A percentile compares a stretch with the other conserved stretches of the same genome.
These are phyloP conservation scores for Cladochytrium tenue DNA, from an alignment of 371 early-diverging fungal genomes.

Conservation along the genomic window DNA sequence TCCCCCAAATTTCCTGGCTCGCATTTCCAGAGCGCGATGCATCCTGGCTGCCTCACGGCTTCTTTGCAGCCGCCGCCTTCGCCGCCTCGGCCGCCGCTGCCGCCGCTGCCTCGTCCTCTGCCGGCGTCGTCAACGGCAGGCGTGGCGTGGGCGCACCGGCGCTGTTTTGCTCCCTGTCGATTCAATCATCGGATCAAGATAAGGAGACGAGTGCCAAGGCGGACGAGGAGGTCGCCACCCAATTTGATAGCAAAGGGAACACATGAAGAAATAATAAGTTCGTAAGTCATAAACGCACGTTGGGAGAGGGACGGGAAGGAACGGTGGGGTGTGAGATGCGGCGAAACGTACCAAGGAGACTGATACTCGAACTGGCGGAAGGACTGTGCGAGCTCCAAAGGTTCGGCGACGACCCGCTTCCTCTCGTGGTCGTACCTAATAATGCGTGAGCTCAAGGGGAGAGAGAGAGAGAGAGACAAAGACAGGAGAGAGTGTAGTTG, in stretches of 20 bases:
- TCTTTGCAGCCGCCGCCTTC: neutral
- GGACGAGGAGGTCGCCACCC: neutral
- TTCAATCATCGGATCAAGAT: neutral
- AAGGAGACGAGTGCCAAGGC: neutral
- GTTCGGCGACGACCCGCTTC: slow-evolving; percentile 95
- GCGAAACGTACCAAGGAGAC: slow-evolving; percentile 43
- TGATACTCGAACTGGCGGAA: slow-evolving; percentile 68
- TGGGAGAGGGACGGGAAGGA: too few species aligned
- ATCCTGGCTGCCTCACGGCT: neutral
- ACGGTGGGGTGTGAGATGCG: slow-evolving; percentile 1
- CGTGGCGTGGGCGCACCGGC: slow-evolving; percentile 24
- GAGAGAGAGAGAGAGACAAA: too few species aligned
- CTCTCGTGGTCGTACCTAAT: slow-evolving; percentile 80
- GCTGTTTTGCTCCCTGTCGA: slow-evolving; percentile 51
- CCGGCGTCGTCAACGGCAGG: slow-evolving; percentile 5
- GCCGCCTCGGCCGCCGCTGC: slow-evolving; percentile 2
- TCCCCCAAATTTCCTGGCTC: neutral
- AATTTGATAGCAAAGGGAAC: neutral
- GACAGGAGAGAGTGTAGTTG: neutral
- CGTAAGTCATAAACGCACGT: too few species aligned
- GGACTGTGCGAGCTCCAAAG: slow-evolving; percentile 94
- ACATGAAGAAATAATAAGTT: too few species aligned
- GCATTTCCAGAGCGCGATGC: neutral
- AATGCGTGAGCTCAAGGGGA: too few species aligned
- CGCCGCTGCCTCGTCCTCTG: slow-evolving; percentile 1